These are phyloP conservation scores for Isatis tinctoria DNA, from an alignment of 345 rosid species.

Conservation along the genomic window DNA sequence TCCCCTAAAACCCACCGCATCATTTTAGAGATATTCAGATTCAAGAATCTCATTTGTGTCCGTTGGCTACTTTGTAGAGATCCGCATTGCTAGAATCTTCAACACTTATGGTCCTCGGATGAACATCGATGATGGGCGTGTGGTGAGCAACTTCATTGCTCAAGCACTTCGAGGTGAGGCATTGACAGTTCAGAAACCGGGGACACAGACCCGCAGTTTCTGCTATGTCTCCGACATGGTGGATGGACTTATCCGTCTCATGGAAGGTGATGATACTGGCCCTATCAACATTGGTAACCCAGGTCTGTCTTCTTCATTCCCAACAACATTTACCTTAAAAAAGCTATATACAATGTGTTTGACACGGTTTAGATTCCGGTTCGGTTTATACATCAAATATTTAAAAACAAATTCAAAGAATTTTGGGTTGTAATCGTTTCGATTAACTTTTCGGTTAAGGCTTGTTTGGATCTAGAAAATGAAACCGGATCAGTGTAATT, in stretches of 20 bases:
- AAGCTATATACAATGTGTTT: too few species aligned
- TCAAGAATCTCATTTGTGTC: background rate
- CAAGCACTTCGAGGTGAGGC: conserved; percentile 90
- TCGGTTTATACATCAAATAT: background rate
- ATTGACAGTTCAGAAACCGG: conserved; percentile 88
- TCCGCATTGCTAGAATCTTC: conserved; percentile 94
- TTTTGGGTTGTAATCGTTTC: background rate
- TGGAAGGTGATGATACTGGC: conserved; percentile 91
- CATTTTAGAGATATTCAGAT: background rate
- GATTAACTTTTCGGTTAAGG: background rate
- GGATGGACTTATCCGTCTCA: conserved; percentile 90
- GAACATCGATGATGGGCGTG: conserved; percentile 98
- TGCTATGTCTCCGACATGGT: conserved; percentile 99
- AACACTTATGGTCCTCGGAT: conserved; percentile 97
- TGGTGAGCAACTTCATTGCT: conserved; percentile 96
- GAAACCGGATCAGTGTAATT: background rate
- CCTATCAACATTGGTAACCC: conserved; percentile 98
- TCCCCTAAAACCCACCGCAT: background rate
- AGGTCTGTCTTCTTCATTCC: conserved; percentile 37
- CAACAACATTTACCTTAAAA: background rate
- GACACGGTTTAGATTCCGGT: background rate
- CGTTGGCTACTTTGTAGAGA: conserved; percentile 42
- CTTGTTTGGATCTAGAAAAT: background rate
- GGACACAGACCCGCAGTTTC: conserved; percentile 97
- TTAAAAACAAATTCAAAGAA: background rate